Base-by-base conservation (phyloP, 176 grass and related monocot species). In the Oryza punctata region DNA sequence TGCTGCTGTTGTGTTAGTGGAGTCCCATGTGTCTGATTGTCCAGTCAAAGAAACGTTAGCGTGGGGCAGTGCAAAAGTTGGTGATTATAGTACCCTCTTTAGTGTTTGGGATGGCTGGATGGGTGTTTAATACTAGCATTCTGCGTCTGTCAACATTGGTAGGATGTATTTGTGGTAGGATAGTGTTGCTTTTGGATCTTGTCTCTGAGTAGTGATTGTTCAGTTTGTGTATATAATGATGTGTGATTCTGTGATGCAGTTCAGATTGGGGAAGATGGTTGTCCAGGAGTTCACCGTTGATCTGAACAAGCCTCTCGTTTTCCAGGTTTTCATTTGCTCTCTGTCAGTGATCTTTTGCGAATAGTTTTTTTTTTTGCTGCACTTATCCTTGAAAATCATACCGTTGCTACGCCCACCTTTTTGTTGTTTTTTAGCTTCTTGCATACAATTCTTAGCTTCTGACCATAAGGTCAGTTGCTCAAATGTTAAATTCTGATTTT, bases 261-360 rank as follows among this genome's bases (percentile, higher is more conserved):
- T 60, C 60, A 75, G 12, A 69, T 46, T 52, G 49, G 60, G 37
- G 38, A 86, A 87, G 37, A 99, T 99, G 96, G 93, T 99, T 76
- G 89, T 89, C 26, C 87, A 92, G 25, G 85, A 96, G 35, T 99
- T 92, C 91, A 77, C 77, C 3, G 93, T 99, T 61, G 96, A 99
- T 90, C 92, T 99, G 66, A 72, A 89, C 73, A 89, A 99, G 89
- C 93, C 96, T 87, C 91, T 99, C 64, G 96, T 94, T 85, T 99
- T 99, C 85, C 93, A 99, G 96, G 96, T 96, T 77, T 77, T 3
- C 12, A 8, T 52, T 60, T 25, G 0, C 82, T 77, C 29, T 5
- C 71, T 27, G 0, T 57, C 8, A 13, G 25, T 78, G 25, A 13
- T 76, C 63, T 23, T 21, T 32, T 16, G 25, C 0, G 3, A 73